Percentiles rank a stretch among this genome's conserved stretches.
These are phyloP conservation scores for Jacaranda copaia DNA, from an alignment of 257 asterid genomes.

Conservation along the genomic window DNA sequence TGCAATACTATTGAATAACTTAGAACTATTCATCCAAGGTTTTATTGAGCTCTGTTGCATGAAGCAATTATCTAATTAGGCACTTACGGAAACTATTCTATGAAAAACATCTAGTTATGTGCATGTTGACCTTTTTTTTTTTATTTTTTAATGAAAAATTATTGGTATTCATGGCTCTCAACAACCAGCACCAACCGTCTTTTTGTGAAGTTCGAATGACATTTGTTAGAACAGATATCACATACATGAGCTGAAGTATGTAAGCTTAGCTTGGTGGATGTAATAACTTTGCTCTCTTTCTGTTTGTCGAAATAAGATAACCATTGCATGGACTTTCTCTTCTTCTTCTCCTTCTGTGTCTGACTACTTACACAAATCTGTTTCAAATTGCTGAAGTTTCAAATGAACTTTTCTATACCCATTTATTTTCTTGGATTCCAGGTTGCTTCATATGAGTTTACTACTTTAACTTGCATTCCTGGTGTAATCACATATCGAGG, in stretches of 20 bases:
- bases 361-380: background rate
- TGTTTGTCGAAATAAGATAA: background rate
- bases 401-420: conserved; percentile 9
- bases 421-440: conserved; percentile 46
- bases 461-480: conserved; percentile 99
- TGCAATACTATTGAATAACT: background rate
- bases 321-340: conserved; percentile 4
- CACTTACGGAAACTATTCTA: conserved; percentile 1
- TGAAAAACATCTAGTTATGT: conserved; percentile 3
- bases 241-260: background rate
- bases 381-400: conserved; percentile 31
- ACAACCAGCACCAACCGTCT: background rate
- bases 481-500: conserved; percentile 96
- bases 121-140: background rate
- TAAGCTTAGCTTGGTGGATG: conserved; percentile 16
- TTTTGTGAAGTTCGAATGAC: background rate
- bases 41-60: background rate
- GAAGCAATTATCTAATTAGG: conserved; percentile 4
- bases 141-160: background rate
- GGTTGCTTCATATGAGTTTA: conserved; percentile 99
- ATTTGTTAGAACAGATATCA: conserved; percentile 19
- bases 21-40: conserved; percentile 11
- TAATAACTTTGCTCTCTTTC: background rate
- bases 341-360: background rate
- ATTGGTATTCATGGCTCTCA: conserved; percentile 17